These are phyloP conservation scores for Bryum argenteum DNA, from an alignment of 225 moss, liverwort and hornwort species.

Conservation along the genomic window DNA sequence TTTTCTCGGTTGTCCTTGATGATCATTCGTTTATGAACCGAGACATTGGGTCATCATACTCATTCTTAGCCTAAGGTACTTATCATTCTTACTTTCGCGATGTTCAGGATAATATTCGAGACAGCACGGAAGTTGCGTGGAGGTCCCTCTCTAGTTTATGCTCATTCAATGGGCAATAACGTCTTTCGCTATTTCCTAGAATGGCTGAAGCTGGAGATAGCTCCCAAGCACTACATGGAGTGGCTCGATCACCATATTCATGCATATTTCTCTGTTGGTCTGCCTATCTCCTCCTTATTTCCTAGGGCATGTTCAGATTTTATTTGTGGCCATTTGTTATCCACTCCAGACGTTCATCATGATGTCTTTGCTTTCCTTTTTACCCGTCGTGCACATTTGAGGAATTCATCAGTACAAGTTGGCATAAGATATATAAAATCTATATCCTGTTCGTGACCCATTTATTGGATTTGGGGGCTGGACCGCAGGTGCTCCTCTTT, in stretches of 20 bases:
- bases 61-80: constrained; percentile 6
- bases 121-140: constrained; percentile 88
- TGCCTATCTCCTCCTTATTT: constrained; percentile 53
- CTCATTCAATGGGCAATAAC: constrained; percentile 94
- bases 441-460: constrained; percentile 2
- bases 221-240: constrained; percentile 81
- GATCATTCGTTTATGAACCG: constrained; percentile 1
- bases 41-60: constrained; percentile 3
- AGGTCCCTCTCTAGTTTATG: constrained; percentile 93
- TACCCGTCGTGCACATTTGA: constrained; percentile 8
- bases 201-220: constrained; percentile 95
- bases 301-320: constrained; percentile 12
- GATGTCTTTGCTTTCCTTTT: constrained; percentile 19
- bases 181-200: constrained; percentile 97
- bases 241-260: constrained; percentile 98
- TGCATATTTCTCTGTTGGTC: constrained; percentile 95
- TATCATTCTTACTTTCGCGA: constrained; percentile 14
- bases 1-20: constrained; percentile 18
- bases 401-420: constrained; percentile 16
- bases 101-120: constrained; percentile 84
- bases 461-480: constrained; percentile 32
- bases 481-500: constrained; percentile 76
- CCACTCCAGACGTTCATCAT: not conserved
- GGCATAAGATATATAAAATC: not conserved
- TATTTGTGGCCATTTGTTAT: constrained; percentile 7